phyloP scores from a whole-genome alignment of 192 early-diverging fungal genomes.

The Backusella liffmaniae region DNA sequence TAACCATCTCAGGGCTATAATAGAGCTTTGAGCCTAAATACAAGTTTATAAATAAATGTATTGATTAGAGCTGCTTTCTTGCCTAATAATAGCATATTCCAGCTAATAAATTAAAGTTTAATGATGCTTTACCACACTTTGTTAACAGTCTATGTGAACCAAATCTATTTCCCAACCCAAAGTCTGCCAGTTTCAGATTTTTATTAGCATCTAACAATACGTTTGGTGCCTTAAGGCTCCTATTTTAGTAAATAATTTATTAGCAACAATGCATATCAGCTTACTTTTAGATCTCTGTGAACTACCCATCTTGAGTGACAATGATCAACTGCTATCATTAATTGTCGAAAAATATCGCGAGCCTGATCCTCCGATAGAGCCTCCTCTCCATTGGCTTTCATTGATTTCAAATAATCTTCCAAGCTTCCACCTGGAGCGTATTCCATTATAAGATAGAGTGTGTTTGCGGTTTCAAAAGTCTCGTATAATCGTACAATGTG shows the following conservation, averaged over 20 bases:
- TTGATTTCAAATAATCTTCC: slow-evolving; percentile 77
- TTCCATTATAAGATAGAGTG: slow-evolving; percentile 85
- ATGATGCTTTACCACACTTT: slow-evolving; percentile 68
- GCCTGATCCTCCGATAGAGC: slow-evolving; percentile 80
- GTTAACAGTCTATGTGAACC: slow-evolving; percentile 68
- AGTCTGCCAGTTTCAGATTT: slow-evolving; percentile 83
- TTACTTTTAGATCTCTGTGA: slow-evolving; percentile 87
- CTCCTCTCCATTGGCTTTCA: slow-evolving; percentile 37
- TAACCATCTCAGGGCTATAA: slow-evolving; percentile 85
- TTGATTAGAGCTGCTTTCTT: slow-evolving; percentile 3
- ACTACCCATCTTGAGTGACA: slow-evolving; percentile 70
- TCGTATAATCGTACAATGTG: slow-evolving; percentile 88
- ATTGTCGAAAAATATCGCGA: slow-evolving; percentile 74
- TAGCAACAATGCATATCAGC: background rate
- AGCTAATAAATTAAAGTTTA: background rate
- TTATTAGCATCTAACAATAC: slow-evolving; percentile 76
- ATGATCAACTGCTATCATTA: slow-evolving; percentile 75
- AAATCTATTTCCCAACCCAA: slow-evolving; percentile 87
- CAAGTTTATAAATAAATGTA: background rate
- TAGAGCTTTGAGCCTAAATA: slow-evolving; percentile 72
- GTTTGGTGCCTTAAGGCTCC: slow-evolving; percentile 51
- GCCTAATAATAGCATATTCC: background rate
- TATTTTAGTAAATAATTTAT: background rate
- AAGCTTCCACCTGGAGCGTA: slow-evolving; percentile 82
- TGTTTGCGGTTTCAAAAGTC: slow-evolving; percentile 75